Percentiles rank a stretch among this genome's conserved stretches.
phyloP scores from a whole-genome alignment of 768 basidiomycete genomes.

The Candolleomyces aberdarensis region DNA sequence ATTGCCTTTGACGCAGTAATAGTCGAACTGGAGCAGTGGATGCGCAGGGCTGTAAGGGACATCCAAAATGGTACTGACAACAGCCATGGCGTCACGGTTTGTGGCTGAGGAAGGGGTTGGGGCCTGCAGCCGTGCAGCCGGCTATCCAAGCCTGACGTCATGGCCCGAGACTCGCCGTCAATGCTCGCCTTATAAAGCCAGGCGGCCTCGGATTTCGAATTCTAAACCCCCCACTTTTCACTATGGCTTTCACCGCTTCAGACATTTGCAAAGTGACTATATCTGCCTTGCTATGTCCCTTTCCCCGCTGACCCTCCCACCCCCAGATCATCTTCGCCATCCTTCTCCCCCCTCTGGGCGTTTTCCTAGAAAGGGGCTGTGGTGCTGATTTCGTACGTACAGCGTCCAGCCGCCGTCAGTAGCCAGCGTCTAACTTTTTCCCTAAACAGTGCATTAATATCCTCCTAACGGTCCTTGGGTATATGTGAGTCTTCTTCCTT shows the following conservation, averaged over 20 bases:
- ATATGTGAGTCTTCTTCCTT: conserved; percentile 50
- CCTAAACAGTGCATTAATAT: conserved; percentile 62
- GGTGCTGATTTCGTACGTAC: conserved; percentile 64
- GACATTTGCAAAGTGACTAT: conserved; percentile 72
- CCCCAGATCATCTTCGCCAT: conserved; percentile 56
- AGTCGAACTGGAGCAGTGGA: conserved; percentile 49
- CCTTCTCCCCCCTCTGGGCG: conserved; percentile 78
- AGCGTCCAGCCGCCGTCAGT: conserved; percentile 3
- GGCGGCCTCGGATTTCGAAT: background rate
- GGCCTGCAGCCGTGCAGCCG: background rate
- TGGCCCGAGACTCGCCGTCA: background rate
- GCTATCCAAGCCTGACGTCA: conserved; percentile 6
- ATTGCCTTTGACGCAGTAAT: conserved; percentile 36
- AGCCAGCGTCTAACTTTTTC: conserved; percentile 3
- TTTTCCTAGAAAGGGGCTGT: conserved; percentile 88
- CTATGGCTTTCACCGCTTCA: conserved; percentile 68
- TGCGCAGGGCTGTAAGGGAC: conserved; percentile 37
- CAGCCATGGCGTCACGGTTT: conserved; percentile 17
- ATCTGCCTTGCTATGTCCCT: background rate
- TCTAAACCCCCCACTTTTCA: background rate
- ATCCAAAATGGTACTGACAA: conserved; percentile 17
- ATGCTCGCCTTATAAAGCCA: conserved; percentile 7
- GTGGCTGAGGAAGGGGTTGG: background rate
- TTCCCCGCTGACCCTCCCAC: conserved; percentile 12
- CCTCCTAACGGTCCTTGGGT: conserved; percentile 73